These are phyloP conservation scores for Vanrija sp. DNA, from an alignment of 1,284 basidiomycete genomes.

Conservation along the genomic window DNA sequence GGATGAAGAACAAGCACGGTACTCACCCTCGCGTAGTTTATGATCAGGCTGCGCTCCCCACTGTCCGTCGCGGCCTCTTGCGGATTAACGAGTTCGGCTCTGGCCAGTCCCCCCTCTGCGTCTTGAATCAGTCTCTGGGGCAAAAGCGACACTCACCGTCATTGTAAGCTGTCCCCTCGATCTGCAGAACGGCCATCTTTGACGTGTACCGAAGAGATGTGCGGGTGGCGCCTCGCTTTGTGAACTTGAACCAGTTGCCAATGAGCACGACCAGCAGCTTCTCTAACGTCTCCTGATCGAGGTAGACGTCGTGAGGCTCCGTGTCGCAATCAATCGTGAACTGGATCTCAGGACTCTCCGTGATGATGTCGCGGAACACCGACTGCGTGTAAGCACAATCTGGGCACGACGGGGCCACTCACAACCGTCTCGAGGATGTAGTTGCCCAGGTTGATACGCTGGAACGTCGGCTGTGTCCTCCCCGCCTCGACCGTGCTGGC, in stretches of 20 bases:
- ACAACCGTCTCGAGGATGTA: conserved; percentile 40
- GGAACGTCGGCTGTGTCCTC: conserved; percentile 42
- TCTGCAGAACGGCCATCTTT: conserved; percentile 30
- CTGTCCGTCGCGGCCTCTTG: too few relatives aligned
- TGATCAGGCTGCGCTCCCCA: too few relatives aligned
- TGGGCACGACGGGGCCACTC: too few relatives aligned
- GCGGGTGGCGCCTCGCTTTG: conserved; percentile 22
- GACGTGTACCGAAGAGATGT: conserved; percentile 22
- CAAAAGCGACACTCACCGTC: too few relatives aligned
- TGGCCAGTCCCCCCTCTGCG: too few relatives aligned
- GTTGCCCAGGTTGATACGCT: conserved; percentile 43
- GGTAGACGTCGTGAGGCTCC: conserved; percentile 34
- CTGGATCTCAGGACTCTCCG: conserved; percentile 35
- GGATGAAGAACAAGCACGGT: background rate
- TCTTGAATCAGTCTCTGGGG: too few relatives aligned
- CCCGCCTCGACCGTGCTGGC: conserved; percentile 45
- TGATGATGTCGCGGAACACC: conserved; percentile 36
- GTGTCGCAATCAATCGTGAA: conserved; percentile 47
- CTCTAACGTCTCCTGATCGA: conserved; percentile 50
- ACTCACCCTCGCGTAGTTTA: too few relatives aligned
- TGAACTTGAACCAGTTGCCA: conserved; percentile 48
- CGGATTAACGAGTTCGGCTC: too few relatives aligned
- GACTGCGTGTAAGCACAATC: too few relatives aligned
- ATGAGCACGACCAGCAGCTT: conserved; percentile 50
- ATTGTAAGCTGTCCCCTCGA: conserved; percentile 46